phyloP scores from a whole-genome alignment of 2,329 filamentous ascomycete species.

The Metarhizium guizhouense region DNA sequence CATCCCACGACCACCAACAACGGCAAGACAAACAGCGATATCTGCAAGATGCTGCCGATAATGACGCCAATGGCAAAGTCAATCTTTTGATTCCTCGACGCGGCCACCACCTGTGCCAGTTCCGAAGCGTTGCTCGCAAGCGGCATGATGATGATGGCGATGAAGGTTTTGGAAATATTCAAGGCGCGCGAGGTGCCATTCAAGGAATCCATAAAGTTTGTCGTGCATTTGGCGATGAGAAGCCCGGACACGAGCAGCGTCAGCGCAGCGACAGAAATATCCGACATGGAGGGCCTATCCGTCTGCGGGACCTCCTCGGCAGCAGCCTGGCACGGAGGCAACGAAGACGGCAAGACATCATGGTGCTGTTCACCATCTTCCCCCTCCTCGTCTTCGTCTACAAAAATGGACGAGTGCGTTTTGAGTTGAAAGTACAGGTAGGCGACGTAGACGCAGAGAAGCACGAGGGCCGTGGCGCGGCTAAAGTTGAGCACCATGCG shows the following conservation, averaged over 20 bases:
- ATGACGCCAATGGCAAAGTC: constrained; percentile 11
- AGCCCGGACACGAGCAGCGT: constrained; percentile 2
- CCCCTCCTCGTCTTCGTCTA: constrained; percentile 3
- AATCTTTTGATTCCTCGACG: constrained; percentile 8
- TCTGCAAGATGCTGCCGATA: constrained; percentile 11
- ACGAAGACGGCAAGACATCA: neutral
- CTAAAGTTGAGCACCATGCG: constrained; percentile 9
- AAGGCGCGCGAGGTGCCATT: constrained; percentile 4
- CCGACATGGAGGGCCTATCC: constrained; percentile 5
- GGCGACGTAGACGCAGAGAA: constrained; percentile 7
- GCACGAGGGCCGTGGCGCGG: constrained; percentile 8
- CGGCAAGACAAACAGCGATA: constrained; percentile 10
- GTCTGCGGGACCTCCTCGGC: neutral
- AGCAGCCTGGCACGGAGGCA: neutral
- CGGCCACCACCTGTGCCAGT: constrained; percentile 9
- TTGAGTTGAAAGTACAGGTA: constrained; percentile 11
- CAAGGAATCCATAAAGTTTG: constrained; percentile 7
- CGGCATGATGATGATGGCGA: constrained; percentile 10
- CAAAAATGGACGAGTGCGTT: constrained; percentile 9
- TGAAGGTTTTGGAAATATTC: constrained; percentile 8
- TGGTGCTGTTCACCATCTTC: neutral
- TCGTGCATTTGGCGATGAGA: constrained; percentile 8
- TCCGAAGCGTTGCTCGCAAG: constrained; percentile 10
- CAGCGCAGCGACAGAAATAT: neutral
- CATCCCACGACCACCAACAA: constrained; percentile 9